Evolutionary conservation across 495 filamentous ascomycete species (phyloP), one percentile per base, ranked within the genome.

Genomic region (Astrothelium macrocarpum): DNA sequence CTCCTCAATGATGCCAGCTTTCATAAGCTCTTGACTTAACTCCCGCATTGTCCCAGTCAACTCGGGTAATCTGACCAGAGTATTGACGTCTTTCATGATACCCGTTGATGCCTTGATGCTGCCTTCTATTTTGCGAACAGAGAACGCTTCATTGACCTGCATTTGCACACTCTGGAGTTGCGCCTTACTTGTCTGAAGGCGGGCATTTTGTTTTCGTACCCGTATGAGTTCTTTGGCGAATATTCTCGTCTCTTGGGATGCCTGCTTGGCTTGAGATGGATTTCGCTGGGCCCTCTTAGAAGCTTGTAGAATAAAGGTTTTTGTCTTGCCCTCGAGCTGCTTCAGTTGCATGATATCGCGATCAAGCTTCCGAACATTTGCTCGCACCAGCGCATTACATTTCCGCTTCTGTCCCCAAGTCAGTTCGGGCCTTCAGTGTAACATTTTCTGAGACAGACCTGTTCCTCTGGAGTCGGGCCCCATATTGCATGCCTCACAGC

Each of bases 121-220:
- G 46, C 95, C 95, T 79, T 97, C 93, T 68, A 97, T 97, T 80
- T 95, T 96, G 66, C 92, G 86, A 70, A 96, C 86, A 4, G 90
- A 89, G 71, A 97, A 98, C 1, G 95, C 93, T 76, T 97, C 93
- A 70, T 89, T 90, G 66, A 98, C 95, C 75, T 97, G 95, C 95
- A 97, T 96, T 69, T 91, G 86, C 62, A 98, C 95, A 72, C 87
- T 91, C 76, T 89, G 86, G 20, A 98, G 82, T 77, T 97, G 94
- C 5, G 94, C 95, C 71, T 92, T 92, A 65, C 84, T 87, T 1
- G 95, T 97, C 36, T 83, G 78, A 23, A 98, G 79, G 23, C 94
- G 86, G 26, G 79, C 74, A 11, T 79, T 80, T 62, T 91, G 86
- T 67, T 87, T 88, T 59, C 94, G 89, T 65, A 88, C 84, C 34